These are phyloP conservation scores for Sclerotinia borealis DNA, from an alignment of 2,329 filamentous ascomycete genomes.

Conservation along the genomic window DNA sequence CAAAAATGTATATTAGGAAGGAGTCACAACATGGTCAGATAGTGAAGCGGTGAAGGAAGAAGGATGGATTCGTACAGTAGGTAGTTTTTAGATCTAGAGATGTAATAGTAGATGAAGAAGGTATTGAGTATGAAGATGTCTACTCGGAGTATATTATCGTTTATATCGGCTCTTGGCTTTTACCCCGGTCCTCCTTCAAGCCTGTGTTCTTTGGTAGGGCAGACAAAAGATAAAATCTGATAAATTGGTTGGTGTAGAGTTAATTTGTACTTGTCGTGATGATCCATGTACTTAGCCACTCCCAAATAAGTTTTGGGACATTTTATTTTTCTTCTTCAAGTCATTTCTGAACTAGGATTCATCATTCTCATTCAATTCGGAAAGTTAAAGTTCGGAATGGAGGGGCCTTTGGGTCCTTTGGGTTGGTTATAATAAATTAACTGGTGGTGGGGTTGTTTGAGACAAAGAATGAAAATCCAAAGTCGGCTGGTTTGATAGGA, in stretches of 20 bases:
- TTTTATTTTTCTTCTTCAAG: background rate
- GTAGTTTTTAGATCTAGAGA: background rate
- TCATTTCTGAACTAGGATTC: background rate
- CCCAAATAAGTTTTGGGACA: background rate
- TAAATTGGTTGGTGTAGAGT: background rate
- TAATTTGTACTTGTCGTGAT: background rate
- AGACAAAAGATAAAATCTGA: background rate
- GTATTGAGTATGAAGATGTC: background rate
- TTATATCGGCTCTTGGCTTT: background rate
- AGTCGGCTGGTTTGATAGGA: background rate
- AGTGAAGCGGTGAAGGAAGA: slow-evolving; percentile 6
- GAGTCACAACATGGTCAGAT: slow-evolving; percentile 6
- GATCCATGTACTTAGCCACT: background rate
- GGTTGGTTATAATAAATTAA: too few species aligned
- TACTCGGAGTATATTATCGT: background rate
- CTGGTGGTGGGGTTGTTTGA: background rate
- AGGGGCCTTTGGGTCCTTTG: too few species aligned
- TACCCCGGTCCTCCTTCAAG: background rate
- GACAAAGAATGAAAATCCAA: background rate
- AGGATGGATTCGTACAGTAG: slow-evolving; percentile 1
- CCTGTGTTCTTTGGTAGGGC: background rate
- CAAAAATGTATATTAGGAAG: background rate
- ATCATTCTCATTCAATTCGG: background rate
- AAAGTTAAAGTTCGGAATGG: background rate
- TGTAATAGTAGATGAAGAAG: slow-evolving; percentile 1